phyloP scores from a whole-genome alignment of 2,329 filamentous ascomycete genomes.

The Zymoseptoria ardabiliae region DNA sequence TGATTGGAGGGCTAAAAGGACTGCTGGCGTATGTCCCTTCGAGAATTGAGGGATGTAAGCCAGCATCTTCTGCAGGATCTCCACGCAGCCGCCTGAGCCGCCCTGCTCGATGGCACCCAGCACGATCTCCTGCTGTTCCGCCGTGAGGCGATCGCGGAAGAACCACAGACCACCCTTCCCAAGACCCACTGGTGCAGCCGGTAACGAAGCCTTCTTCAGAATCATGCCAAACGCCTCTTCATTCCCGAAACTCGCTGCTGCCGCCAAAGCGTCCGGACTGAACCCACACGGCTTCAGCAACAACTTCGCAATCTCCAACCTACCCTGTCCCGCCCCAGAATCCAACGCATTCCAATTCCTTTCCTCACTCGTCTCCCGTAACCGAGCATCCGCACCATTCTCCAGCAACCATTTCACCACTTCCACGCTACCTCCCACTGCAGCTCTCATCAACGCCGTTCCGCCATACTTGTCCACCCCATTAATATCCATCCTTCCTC shows the following conservation, averaged over 20 bases:
- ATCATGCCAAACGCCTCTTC: conserved; percentile 3
- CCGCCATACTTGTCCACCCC: conserved; percentile 7
- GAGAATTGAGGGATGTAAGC: background rate
- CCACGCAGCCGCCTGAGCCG: conserved; percentile 3
- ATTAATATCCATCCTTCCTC: conserved; percentile 6
- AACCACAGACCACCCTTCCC: no score
- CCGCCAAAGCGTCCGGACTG: conserved; percentile 6
- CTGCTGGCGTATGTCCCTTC: background rate
- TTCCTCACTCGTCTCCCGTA: conserved; percentile 3
- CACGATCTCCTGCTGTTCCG: conserved; percentile 1
- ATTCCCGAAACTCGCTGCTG: conserved; percentile 7
- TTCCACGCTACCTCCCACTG: conserved; percentile 4
- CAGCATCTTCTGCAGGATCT: conserved; percentile 3
- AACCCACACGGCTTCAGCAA: conserved; percentile 4
- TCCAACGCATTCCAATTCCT: conserved; percentile 7
- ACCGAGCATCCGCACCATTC: background rate
- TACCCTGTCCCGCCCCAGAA: conserved; percentile 3
- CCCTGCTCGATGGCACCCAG: conserved; percentile 3
- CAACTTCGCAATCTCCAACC: conserved; percentile 2
- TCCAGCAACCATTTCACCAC: conserved; percentile 8
- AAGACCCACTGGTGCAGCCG: background rate
- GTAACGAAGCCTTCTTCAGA: conserved; percentile 2
- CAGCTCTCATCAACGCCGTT: conserved; percentile 12
- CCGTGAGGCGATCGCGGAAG: background rate
- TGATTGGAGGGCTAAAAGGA: background rate